These are phyloP conservation scores for Pseudocercospora fuligena DNA, from an alignment of 2,329 filamentous ascomycete species.

Conservation along the genomic window DNA sequence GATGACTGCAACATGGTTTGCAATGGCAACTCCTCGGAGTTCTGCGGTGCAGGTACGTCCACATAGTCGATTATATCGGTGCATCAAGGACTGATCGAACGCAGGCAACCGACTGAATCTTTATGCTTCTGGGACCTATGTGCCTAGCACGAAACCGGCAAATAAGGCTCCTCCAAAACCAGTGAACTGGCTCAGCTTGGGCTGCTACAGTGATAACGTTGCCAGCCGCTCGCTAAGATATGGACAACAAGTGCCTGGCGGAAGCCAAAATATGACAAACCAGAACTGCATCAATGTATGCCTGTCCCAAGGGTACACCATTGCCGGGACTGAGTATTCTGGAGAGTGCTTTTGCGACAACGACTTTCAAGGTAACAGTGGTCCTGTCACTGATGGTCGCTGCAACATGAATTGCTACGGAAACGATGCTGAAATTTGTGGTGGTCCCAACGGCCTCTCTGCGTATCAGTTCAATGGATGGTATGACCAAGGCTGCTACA, in stretches of 20 bases:
- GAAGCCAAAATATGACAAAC: conserved; percentile 30
- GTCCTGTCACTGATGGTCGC: conserved; percentile 27
- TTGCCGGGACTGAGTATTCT: conserved; percentile 34
- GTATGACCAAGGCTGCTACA: conserved; percentile 36
- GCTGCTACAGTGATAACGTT: conserved; percentile 34
- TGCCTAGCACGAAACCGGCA: conserved; percentile 26
- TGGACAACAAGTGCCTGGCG: conserved; percentile 23
- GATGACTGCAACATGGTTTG: conserved; percentile 38
- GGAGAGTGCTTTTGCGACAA: conserved; percentile 34
- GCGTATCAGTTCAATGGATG: conserved; percentile 33
- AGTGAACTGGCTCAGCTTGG: conserved; percentile 32
- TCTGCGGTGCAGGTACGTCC: conserved; percentile 33
- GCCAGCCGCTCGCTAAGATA: conserved; percentile 27
- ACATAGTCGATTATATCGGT: background rate
- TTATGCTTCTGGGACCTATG: conserved; percentile 31
- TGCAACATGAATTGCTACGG: conserved; percentile 38
- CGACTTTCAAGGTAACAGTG: conserved; percentile 27
- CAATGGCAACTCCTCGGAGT: conserved; percentile 37
- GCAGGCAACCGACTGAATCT: conserved; percentile 32
- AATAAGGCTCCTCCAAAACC: conserved; percentile 28
- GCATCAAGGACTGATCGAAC: background rate
- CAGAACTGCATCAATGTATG: conserved; percentile 29
- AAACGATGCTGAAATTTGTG: conserved; percentile 36
- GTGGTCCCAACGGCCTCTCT: conserved; percentile 31
- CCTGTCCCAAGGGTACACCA: conserved; percentile 22